A percentile compares a stretch with the other conserved stretches of the same genome.
Evolutionary conservation across 768 basidiomycete genomes (phyloP).

Genomic region (Xerocomellus dryophilus): DNA sequence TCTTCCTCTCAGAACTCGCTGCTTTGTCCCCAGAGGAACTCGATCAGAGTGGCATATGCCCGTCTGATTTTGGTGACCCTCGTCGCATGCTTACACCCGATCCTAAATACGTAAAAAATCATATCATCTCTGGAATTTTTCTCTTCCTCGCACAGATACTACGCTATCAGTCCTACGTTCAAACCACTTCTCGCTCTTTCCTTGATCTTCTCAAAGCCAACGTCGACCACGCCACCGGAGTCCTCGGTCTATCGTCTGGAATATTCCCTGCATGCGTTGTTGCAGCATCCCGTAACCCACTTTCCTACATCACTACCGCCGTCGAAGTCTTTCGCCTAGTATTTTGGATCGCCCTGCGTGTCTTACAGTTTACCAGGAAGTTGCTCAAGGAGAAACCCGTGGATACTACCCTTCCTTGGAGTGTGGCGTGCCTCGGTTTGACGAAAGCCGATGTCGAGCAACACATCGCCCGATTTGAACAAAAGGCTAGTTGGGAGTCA

Average conservation of each 20-base stretch:
- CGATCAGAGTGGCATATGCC: slow-evolving; percentile 37
- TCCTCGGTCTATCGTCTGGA: slow-evolving; percentile 57
- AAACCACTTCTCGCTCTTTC: slow-evolving; percentile 24
- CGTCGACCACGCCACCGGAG: slow-evolving; percentile 32
- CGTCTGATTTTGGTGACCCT: slow-evolving; percentile 42
- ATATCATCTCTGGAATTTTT: slow-evolving; percentile 46
- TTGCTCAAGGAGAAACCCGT: slow-evolving; percentile 18
- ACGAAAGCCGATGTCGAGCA: slow-evolving; percentile 23
- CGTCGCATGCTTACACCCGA: slow-evolving; percentile 39
- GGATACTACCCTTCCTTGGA: slow-evolving; percentile 41
- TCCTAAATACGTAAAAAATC: slow-evolving; percentile 40
- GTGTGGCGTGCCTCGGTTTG: slow-evolving; percentile 39
- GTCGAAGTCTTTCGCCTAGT: slow-evolving; percentile 50
- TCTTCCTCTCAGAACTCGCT: slow-evolving; percentile 48
- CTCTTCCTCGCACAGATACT: slow-evolving; percentile 53
- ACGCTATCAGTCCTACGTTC: slow-evolving; percentile 48
- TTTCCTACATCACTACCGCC: slow-evolving; percentile 43
- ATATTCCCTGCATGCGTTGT: slow-evolving; percentile 53
- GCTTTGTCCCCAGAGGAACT: slow-evolving; percentile 41
- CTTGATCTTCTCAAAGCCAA: slow-evolving; percentile 35
- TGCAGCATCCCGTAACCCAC: slow-evolving; percentile 39
- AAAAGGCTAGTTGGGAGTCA: slow-evolving; percentile 12
- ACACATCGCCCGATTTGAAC: slow-evolving; percentile 25
- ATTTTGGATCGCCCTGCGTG: slow-evolving; percentile 52
- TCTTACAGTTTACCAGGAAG: slow-evolving; percentile 31